A percentile compares a stretch with the other conserved stretches of the same genome.
Conservation (phyloP, 768 basidiomycete species). For the Podaxis sp. region DNA sequence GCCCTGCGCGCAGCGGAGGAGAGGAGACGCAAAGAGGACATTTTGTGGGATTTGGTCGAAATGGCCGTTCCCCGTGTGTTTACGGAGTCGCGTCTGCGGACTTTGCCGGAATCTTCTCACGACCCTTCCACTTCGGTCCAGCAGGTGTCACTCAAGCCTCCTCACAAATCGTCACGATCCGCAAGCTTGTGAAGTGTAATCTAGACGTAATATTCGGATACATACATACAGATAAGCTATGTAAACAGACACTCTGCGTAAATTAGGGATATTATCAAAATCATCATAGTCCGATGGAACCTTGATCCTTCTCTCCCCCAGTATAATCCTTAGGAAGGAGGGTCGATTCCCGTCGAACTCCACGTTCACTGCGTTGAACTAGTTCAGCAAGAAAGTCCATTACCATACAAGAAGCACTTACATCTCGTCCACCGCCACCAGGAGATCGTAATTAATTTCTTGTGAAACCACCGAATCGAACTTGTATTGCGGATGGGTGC, state of each 20-base stretch:
- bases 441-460: constrained; percentile 92
- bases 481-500: constrained; percentile 88
- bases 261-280: background rate
- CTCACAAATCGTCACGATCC: background rate
- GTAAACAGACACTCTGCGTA: background rate
- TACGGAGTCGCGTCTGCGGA: constrained; percentile 36
- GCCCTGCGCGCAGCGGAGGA: constrained; percentile 62
- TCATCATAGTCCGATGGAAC: constrained; percentile 39
- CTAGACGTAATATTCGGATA: background rate
- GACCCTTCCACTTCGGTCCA: background rate
- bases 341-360: constrained; percentile 57
- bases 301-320: constrained; percentile 45
- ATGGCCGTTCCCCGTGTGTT: constrained; percentile 36
- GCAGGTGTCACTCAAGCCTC: background rate
- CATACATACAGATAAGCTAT: background rate
- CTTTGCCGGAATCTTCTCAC: constrained; percentile 20
- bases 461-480: constrained; percentile 89
- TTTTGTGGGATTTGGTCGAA: constrained; percentile 36
- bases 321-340: constrained; percentile 64
- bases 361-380: constrained; percentile 55
- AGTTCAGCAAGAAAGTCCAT: background rate
- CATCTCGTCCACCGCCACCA: constrained; percentile 90
- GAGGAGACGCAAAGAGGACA: constrained; percentile 77
- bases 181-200: background rate
- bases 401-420: constrained; percentile 39